A percentile compares a stretch with the other conserved stretches of the same genome.
phyloP scores from a whole-genome alignment of 2,329 filamentous ascomycete species.

The Lachnum nothofagi region DNA sequence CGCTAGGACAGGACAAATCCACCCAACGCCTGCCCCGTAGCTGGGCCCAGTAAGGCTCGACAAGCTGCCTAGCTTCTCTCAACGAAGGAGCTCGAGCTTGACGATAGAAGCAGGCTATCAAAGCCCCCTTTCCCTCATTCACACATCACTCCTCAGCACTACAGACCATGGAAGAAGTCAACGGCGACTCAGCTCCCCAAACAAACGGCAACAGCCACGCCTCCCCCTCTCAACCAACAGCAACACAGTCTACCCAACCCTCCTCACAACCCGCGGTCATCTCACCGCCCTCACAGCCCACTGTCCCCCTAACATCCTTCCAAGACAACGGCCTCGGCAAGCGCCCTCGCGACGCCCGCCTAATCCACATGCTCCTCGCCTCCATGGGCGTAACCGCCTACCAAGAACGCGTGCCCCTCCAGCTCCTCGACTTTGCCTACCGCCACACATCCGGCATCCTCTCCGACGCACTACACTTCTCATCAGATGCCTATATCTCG shows the following conservation, averaged over 20 bases:
- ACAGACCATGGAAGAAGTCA: constrained; percentile 30
- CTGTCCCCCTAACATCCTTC: constrained; percentile 31
- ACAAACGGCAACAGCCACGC: constrained; percentile 47
- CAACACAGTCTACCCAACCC: constrained; percentile 11
- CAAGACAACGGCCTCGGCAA: constrained; percentile 35
- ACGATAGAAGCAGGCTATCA: too few relatives aligned
- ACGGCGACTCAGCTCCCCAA: constrained; percentile 38
- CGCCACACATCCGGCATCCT: constrained; percentile 70
- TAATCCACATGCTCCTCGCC: constrained; percentile 73
- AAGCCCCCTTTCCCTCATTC: not conserved
- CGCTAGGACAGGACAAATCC: too few relatives aligned
- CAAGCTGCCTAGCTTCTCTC: too few relatives aligned
- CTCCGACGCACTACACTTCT: constrained; percentile 64
- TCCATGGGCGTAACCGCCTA: constrained; percentile 74
- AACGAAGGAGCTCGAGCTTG: too few relatives aligned
- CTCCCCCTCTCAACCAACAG: constrained; percentile 22
- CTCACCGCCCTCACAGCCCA: constrained; percentile 15
- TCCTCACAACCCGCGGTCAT: constrained; percentile 9
- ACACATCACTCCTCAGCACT: not conserved
- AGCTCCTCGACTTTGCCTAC: constrained; percentile 83
- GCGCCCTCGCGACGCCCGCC: constrained; percentile 71
- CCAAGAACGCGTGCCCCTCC: constrained; percentile 75
- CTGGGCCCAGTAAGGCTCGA: too few relatives aligned
- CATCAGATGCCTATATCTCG: constrained; percentile 60
- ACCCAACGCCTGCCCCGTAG: too few relatives aligned